Percentiles rank a stretch among this genome's conserved stretches.
phyloP scores from a whole-genome alignment of 2,329 filamentous ascomycete genomes.

The Neopestalotiopsis clavispora region DNA sequence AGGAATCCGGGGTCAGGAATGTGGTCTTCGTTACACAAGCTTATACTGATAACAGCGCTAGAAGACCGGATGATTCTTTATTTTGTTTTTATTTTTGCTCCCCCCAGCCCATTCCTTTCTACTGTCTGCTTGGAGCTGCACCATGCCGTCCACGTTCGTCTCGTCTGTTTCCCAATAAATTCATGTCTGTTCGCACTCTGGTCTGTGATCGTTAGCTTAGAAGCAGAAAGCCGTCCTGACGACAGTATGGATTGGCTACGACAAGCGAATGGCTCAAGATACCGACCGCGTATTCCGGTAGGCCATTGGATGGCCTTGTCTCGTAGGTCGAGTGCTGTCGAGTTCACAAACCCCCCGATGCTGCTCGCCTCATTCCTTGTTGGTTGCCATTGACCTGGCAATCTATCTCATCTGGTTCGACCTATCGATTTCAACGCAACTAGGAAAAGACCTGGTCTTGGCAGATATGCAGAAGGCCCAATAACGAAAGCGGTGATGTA shows the following conservation, averaged over 20 bases:
- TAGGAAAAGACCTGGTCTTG: background rate
- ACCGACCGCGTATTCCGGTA: background rate
- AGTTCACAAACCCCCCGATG: background rate
- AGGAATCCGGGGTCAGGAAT: background rate
- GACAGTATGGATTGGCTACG: background rate
- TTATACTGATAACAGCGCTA: background rate
- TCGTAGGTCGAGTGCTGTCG: background rate
- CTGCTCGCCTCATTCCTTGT: background rate
- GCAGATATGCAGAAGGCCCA: background rate
- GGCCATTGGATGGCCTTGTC: background rate
- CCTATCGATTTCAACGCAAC: background rate
- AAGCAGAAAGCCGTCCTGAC: background rate
- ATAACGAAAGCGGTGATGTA: background rate
- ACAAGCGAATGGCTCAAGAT: background rate
- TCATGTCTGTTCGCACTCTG: background rate
- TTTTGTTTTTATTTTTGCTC: background rate
- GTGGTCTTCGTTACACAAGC: background rate
- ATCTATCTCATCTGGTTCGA: background rate
- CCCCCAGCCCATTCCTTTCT: background rate
- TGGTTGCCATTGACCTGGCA: background rate
- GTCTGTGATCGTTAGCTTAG: background rate
- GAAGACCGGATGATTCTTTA: background rate
- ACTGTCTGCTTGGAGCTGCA: background rate
- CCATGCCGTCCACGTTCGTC: background rate
- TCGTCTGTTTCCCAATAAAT: background rate